Evolutionary conservation across 495 filamentous ascomycete genomes (phyloP).

Genomic region (Parmelia sp.): DNA sequence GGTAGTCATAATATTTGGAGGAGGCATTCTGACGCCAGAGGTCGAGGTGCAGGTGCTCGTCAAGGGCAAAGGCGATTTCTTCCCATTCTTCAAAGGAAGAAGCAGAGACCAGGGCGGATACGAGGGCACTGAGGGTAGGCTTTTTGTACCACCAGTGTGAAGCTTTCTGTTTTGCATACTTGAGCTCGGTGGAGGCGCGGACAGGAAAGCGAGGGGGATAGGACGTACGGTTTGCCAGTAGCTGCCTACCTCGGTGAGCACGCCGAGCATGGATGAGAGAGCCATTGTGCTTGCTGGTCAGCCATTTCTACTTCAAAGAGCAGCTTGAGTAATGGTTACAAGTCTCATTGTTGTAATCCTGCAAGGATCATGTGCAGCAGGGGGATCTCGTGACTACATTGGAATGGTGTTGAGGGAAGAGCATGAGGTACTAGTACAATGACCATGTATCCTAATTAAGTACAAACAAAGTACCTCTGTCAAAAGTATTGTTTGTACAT

Average conservation of each 20-base stretch:
- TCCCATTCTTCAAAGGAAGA: constrained; percentile 78
- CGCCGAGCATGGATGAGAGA: constrained; percentile 22
- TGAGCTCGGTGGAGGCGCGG: background rate
- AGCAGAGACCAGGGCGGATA: constrained; percentile 56
- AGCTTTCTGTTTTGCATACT: constrained; percentile 40
- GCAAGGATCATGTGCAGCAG: background rate
- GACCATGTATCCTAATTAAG: background rate
- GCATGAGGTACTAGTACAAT: background rate
- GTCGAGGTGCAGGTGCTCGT: constrained; percentile 70
- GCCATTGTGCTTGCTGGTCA: constrained; percentile 20
- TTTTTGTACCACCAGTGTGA: constrained; percentile 50
- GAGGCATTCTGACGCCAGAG: constrained; percentile 81
- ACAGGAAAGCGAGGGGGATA: background rate
- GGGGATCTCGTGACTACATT: background rate
- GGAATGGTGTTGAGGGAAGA: background rate
- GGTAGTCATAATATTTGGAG: constrained; percentile 81
- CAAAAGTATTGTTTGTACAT: background rate
- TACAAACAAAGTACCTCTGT: too few relatives aligned
- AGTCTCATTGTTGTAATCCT: background rate
- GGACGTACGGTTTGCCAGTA: constrained; percentile 28
- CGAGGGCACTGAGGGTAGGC: constrained; percentile 46
- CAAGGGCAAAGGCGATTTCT: constrained; percentile 68
- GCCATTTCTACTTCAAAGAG: background rate
- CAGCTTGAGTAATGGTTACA: background rate
- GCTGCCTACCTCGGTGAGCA: constrained; percentile 26